Conservation (phyloP, 495 filamentous ascomycete genomes). For the Aspergillus funiculosus region DNA sequence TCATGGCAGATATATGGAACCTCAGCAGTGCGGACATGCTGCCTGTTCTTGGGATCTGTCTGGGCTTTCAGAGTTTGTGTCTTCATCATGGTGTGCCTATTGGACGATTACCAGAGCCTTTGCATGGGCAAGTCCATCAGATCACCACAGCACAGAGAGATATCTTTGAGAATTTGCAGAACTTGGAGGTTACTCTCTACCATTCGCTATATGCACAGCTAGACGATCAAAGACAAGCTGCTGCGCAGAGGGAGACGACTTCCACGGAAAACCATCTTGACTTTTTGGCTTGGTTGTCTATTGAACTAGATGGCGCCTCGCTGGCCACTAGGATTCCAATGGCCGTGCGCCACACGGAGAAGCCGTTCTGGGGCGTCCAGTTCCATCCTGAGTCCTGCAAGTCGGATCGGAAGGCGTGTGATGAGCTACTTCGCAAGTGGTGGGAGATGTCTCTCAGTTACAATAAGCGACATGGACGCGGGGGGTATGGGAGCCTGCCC, state of each 20-base stretch:
- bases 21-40: constrained; percentile 51
- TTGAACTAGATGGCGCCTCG: constrained; percentile 14
- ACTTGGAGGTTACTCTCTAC: constrained; percentile 73
- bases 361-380: constrained; percentile 87
- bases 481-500: constrained; percentile 24
- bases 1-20: constrained; percentile 73
- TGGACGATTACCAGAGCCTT: constrained; percentile 54
- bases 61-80: constrained; percentile 84
- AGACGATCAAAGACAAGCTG: constrained; percentile 21
- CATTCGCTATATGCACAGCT: constrained; percentile 70
- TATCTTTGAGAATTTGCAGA: constrained; percentile 51
- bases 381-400: constrained; percentile 95
- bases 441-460: constrained; percentile 46
- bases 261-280: constrained; percentile 19
- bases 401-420: constrained; percentile 61
- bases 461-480: constrained; percentile 35
- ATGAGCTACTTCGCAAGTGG: constrained; percentile 67
- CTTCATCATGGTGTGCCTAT: constrained; percentile 60
- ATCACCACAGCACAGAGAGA: constrained; percentile 48
- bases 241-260: not conserved
- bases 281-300: constrained; percentile 34
- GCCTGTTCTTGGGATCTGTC: constrained; percentile 82
- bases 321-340: constrained; percentile 55
- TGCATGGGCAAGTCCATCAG: constrained; percentile 73
- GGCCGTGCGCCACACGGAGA: constrained; percentile 60